A percentile compares a stretch with the other conserved stretches of the same genome.
phyloP scores from a whole-genome alignment of 1,284 basidiomycete genomes.

The Xerocomus amazonicus region DNA sequence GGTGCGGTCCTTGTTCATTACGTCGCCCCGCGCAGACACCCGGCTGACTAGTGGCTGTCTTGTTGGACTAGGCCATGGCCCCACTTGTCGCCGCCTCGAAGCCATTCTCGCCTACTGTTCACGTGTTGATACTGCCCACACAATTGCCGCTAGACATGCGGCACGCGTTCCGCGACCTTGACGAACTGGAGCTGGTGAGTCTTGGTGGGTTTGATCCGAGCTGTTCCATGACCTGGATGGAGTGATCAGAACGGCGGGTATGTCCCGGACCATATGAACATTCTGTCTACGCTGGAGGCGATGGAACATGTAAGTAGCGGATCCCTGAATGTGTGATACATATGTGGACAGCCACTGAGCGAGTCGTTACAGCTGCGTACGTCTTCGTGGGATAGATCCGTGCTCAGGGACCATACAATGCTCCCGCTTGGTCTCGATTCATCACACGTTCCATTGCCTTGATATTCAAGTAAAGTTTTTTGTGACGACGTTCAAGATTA shows the following conservation, averaged over 20 bases:
- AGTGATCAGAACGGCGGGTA: slow-evolving; percentile 52
- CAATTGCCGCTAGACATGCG: slow-evolving; percentile 66
- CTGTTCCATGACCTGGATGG: not conserved
- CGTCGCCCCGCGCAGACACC: not conserved
- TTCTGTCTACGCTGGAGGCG: slow-evolving; percentile 58
- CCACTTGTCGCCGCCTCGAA: slow-evolving; percentile 43
- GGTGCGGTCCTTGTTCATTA: slow-evolving; percentile 34
- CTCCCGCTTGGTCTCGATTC: slow-evolving; percentile 51
- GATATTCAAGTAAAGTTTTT: not conserved
- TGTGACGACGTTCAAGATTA: not conserved
- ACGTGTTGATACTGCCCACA: slow-evolving; percentile 68
- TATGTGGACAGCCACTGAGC: slow-evolving; percentile 1
- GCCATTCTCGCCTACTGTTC: slow-evolving; percentile 68
- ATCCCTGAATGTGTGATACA: not conserved
- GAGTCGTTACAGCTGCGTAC: slow-evolving; percentile 15
- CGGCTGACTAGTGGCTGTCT: not conserved
- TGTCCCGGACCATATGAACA: slow-evolving; percentile 74
- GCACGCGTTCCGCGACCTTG: slow-evolving; percentile 61
- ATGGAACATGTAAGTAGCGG: slow-evolving; percentile 50
- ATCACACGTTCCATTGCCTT: slow-evolving; percentile 26
- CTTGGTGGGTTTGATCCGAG: not conserved
- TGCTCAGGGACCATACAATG: slow-evolving; percentile 45
- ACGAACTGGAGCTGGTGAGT: slow-evolving; percentile 57
- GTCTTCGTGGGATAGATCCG: slow-evolving; percentile 28
- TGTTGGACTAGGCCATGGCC: slow-evolving; percentile 51